Conservation (phyloP, 306 rosid genomes). For the Urtica urens region DNA sequence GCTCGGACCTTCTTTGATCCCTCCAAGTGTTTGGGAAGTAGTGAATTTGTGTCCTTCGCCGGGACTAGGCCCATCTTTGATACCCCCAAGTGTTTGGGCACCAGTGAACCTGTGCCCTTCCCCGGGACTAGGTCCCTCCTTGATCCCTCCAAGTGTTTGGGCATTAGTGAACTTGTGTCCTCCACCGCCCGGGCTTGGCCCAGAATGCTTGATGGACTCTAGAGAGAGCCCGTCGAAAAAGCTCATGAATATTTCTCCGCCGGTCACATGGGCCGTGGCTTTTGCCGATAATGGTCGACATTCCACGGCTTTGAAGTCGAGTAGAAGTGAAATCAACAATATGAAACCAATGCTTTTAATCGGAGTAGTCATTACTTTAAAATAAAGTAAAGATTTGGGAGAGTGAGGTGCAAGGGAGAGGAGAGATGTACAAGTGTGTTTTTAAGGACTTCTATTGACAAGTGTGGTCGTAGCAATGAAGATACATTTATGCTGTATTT, state of each 20-base stretch:
- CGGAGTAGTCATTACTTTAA: slow-evolving; percentile 16
- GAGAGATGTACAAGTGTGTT: too few relatives aligned
- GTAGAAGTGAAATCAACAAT: slow-evolving; percentile 17
- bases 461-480: too few relatives aligned
- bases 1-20: slow-evolving; percentile 18
- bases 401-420: too few relatives aligned
- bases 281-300: slow-evolving; percentile 38
- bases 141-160: slow-evolving; percentile 22
- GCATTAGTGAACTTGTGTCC: slow-evolving; percentile 28
- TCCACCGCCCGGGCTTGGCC: slow-evolving; percentile 14
- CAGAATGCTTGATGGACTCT: slow-evolving; percentile 30
- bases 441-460: too few relatives aligned
- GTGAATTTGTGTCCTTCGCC: slow-evolving; percentile 16
- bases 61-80: slow-evolving; percentile 21
- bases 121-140: slow-evolving; percentile 29
- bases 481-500: too few relatives aligned
- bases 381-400: too few relatives aligned
- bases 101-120: slow-evolving; percentile 11
- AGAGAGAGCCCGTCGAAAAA: slow-evolving; percentile 43
- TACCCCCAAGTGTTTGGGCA: slow-evolving; percentile 3
- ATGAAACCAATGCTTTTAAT: slow-evolving; percentile 6
- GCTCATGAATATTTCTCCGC: slow-evolving; percentile 10
- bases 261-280: slow-evolving; percentile 4
- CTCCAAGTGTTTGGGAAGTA: slow-evolving; percentile 6
- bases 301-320: slow-evolving; percentile 16